Evolutionary conservation across 805 yeast species (phyloP), one percentile per base, ranked within the genome.

Genomic region (Ascoidea tarda): DNA sequence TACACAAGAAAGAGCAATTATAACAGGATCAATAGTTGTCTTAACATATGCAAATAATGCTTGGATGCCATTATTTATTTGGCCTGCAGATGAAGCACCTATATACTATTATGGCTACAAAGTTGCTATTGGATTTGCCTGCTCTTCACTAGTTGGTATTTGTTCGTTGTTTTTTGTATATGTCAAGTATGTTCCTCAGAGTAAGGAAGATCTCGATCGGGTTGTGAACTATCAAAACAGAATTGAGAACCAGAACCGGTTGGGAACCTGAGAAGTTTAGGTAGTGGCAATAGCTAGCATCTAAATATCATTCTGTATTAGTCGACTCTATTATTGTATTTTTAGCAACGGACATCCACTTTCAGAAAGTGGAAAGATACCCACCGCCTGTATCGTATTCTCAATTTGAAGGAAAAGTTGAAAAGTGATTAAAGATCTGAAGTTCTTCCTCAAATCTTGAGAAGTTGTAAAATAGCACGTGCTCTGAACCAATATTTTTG

Each of bases 21-120:
- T 79, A 1, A 66, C 81, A 50, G 86, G 82, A 0, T 77, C 82
- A 0, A 79, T 79, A 83, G 79, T 79, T 62, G 78, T 78, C 81
- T 77, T 78, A 62, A 74, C 79, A 33, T 74, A 77, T 58, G 80
- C 82, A 1, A 78, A 79, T 6, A 57, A 51, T 50, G 55, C 60
- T 1, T 54, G 57, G 46, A 51, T 54, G 16, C 56, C 56, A 31
- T 46, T 52, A n/a, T 47, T 50, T n/a, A 50, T 52, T 21, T 52
- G 47, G 47, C 49, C 46, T 16, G 49, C 47, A 6, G 47, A 45
- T 5, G 52, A 52, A 16, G 54, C 53, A 5, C 54, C 56, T 14
- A 46, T 46, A 33, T 54, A 47, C 45, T 28, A 46, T 5, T 46
- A 50, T 31, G 52, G 49, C 4, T 61, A 60, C 53, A 52, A 55